Evolutionary conservation across 2,329 filamentous ascomycete genomes (phyloP), one percentile per base, ranked within the genome.

Genomic region (Boeremia lycopersici): DNA sequence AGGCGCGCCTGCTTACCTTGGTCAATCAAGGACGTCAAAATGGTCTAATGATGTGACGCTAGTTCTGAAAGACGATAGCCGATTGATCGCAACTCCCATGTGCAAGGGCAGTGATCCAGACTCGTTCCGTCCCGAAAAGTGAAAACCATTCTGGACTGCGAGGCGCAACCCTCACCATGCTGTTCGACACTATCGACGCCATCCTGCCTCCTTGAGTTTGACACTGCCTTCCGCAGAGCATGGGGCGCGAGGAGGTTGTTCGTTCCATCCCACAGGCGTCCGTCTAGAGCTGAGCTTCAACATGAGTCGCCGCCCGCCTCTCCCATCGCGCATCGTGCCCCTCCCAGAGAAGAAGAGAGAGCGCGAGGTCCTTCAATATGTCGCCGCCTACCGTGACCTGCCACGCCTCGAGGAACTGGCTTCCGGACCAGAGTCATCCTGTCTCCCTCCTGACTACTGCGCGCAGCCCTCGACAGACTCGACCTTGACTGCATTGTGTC

Each of bases 401-500:
- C 63, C 59, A 19, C 53, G 49, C 9, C 57, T 69, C n/a, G 56
- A 63, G 35, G 48, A 46, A 13, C 31, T 56, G 15, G 52, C 48
- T 9, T 13, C 42, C 10, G 41, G 43, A 6, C 17, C 53, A 30
- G 51, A 61, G 10, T 33, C 43, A 9, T 46, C 19, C 28, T 10
- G 19, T 13, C 45, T 65, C 5, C 65, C 64, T 9, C 11, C 15
- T n/a, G 34, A 47, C 15, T 60, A 68, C 55, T 36, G 52, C 12
- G 57, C 71, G 19, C 63, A 47, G 28, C 43, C 51, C 4, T 71
- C 68, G 12, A 47, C 41, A 4, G 71, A 75, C 48, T 61, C 70
- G 28, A 65, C 69, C 13, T 62, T 76, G 10, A 69, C 63, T 5
- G 71, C 72, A 25, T 65, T 75, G 42, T 71, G 67, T 19, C 75